A percentile compares a stretch with the other conserved stretches of the same genome.
These are phyloP conservation scores for Xanthoconium separans DNA, from an alignment of 1,284 basidiomycete genomes.

Conservation along the genomic window DNA sequence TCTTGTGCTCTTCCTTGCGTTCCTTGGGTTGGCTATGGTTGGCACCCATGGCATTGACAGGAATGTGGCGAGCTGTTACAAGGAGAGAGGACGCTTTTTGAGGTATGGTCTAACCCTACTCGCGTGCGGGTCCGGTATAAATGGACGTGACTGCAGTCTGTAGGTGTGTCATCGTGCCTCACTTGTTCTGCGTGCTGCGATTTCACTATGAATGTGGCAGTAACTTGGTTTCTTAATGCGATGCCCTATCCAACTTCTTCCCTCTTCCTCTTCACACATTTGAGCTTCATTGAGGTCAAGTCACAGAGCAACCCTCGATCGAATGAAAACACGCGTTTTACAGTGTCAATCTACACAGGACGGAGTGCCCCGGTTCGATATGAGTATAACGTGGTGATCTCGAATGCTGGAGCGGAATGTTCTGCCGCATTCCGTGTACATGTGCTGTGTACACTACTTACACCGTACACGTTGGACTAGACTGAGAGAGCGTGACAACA, in stretches of 20 bases:
- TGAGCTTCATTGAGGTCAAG: neutral
- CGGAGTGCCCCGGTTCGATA: neutral
- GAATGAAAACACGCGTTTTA: constrained; percentile 1
- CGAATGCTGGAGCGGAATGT: constrained; percentile 3
- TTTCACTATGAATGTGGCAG: constrained; percentile 14
- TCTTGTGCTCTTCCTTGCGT: constrained; percentile 20
- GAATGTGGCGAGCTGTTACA: neutral
- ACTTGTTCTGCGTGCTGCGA: constrained; percentile 28
- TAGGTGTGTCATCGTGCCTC: constrained; percentile 26
- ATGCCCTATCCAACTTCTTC: constrained; percentile 15
- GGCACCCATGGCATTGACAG: constrained; percentile 21
- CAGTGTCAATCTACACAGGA: constrained; percentile 12
- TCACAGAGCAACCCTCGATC: neutral
- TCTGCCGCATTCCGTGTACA: constrained; percentile 7
- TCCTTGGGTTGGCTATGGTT: constrained; percentile 27
- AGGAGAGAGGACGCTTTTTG: neutral
- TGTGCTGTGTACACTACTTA: constrained; percentile 14
- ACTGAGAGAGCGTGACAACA: neutral
- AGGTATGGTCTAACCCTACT: constrained; percentile 16
- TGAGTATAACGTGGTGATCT: neutral
- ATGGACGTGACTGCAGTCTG: constrained; percentile 17
- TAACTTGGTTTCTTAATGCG: constrained; percentile 8
- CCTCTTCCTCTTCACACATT: no score
- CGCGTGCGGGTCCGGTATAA: constrained; percentile 21
- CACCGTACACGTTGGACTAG: neutral